Evolutionary conservation across 345 rosid species (phyloP).

Genomic region (Atalantia buxifolia): DNA sequence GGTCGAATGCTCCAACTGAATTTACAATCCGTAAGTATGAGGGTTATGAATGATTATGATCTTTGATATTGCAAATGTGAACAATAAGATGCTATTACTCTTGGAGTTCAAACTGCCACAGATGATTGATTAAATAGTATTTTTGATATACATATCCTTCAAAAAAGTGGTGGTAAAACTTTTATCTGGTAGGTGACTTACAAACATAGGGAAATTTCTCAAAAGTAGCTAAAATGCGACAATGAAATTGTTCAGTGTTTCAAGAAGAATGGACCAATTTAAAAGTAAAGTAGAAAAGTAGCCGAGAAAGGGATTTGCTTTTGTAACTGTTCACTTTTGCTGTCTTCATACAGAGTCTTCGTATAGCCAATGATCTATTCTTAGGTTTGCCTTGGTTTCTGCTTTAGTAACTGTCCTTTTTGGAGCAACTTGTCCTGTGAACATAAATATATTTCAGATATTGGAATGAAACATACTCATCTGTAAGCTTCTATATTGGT

Average conservation of each 20-base stretch:
- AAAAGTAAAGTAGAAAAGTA: background rate
- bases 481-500: background rate
- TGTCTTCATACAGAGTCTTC: background rate
- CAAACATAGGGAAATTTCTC: background rate
- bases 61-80: background rate
- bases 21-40: slow-evolving; percentile 89
- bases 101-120: background rate
- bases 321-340: no score
- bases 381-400: background rate
- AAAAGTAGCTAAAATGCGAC: background rate
- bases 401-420: background rate
- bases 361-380: background rate
- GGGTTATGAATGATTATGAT: background rate
- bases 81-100: background rate
- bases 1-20: slow-evolving; percentile 61
- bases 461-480: slow-evolving; percentile 3
- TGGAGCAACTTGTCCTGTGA: background rate
- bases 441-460: background rate
- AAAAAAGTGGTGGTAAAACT: background rate
- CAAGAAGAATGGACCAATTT: background rate
- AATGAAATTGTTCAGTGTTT: background rate
- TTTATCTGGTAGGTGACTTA: background rate
- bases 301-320: no score
- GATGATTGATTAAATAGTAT: background rate
- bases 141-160: background rate